Base-by-base conservation (phyloP, 1,139 yeast species). In the Blastobotrys indianensis region DNA sequence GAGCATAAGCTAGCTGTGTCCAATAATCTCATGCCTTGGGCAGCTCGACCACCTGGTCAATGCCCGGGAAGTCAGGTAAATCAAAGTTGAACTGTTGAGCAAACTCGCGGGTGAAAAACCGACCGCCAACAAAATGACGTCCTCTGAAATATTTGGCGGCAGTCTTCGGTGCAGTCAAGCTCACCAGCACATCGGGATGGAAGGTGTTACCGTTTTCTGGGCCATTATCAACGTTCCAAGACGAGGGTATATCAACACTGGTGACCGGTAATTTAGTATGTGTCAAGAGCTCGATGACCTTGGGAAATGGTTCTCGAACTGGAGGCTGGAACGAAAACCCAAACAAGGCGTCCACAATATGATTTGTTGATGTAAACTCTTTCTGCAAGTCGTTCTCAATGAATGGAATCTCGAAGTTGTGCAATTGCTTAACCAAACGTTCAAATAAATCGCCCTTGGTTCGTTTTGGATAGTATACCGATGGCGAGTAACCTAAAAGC, bases 241-340 rank as follows among this genome's bases (percentile, higher is more conserved):
- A 95, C 0, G 95, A 84, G 0, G 98, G 98, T 36, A 90, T 80
- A 61, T 92, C 98, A 1, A 92, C 85, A 0, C 95, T 79, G 0
- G 86, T 77, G 2, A 90, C 76, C 0, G 87, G 88, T 32, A 55
- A 51, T 16, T 46, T 41, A 11, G 68, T 56, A 3, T 74, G 66
- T 8, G 71, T 62, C 57, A 90, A 67, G 34, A 69, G 66, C 3
- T 63, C 57, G 45, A 92, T 72, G 29, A 84, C 75, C 0, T 70
- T 70, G 34, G 75, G 78, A 62, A 86, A 92, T 0, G 97, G 96
- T 32, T 76, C 77, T 46, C 97, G 70, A 42, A 92, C 72, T 0
- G 97, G 97, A 1, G 97, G 95, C 50, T 79, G 76, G 69, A 90
- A 94, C 7, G 96, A 86, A 60, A 92, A 92, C 2, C 98, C 98